Evolutionary conservation across 495 filamentous ascomycete species (phyloP).

Genomic region (Apiosordaria backusii): DNA sequence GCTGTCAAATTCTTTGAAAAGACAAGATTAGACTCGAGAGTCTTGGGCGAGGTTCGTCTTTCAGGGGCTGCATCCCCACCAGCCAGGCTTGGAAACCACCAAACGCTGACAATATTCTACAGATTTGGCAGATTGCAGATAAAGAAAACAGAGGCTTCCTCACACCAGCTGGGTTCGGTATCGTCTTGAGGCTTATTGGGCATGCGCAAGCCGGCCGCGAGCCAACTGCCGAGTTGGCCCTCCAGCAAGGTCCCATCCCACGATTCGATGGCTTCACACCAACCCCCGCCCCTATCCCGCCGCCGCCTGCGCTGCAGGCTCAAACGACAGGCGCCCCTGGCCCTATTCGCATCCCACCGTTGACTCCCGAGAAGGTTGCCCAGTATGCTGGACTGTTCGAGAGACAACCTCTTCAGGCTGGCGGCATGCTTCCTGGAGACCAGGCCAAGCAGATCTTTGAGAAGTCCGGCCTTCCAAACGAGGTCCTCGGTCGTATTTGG

Average conservation of each 20-base stretch:
- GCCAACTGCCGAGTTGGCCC: slow-evolving; percentile 69
- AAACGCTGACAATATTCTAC: slow-evolving; percentile 23
- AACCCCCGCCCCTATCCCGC: slow-evolving; percentile 40
- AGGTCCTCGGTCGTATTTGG: slow-evolving; percentile 90
- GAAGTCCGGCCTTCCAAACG: slow-evolving; percentile 83
- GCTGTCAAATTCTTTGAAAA: slow-evolving; percentile 98
- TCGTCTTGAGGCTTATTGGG: slow-evolving; percentile 89
- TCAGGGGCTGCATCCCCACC: background rate
- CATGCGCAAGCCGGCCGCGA: slow-evolving; percentile 85
- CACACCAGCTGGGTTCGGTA: slow-evolving; percentile 83
- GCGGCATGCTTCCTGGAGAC: slow-evolving; percentile 76
- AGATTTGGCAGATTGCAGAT: slow-evolving; percentile 99
- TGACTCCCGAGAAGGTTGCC: slow-evolving; percentile 82
- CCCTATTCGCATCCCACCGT: slow-evolving; percentile 82
- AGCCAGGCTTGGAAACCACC: background rate
- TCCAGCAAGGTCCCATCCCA: slow-evolving; percentile 78
- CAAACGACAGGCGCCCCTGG: slow-evolving; percentile 61
- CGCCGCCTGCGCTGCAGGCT: slow-evolving; percentile 53
- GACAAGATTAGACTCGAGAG: slow-evolving; percentile 76
- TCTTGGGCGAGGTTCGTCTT: slow-evolving; percentile 74
- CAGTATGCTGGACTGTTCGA: slow-evolving; percentile 87
- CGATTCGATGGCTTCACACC: slow-evolving; percentile 74
- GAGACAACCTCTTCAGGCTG: slow-evolving; percentile 73
- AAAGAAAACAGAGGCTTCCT: slow-evolving; percentile 92
- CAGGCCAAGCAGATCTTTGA: slow-evolving; percentile 93